Evolutionary conservation across 1,139 yeast species (phyloP).

Genomic region (Nakaseomyces nivariensis): DNA sequence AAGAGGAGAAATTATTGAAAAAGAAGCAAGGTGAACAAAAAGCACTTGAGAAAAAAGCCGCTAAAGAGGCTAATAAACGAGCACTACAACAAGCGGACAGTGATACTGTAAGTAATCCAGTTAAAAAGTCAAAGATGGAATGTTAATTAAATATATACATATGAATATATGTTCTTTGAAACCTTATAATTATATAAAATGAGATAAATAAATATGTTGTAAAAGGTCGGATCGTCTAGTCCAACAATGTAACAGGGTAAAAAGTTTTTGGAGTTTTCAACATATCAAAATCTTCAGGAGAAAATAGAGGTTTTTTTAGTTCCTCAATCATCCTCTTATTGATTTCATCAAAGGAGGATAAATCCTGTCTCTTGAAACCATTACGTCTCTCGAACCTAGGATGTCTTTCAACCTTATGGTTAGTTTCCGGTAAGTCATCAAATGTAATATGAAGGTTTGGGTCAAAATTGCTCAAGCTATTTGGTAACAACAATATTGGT

Average conservation of each 20-base stretch:
- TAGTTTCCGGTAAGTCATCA: neutral
- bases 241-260: neutral
- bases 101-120: neutral
- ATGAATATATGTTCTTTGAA: neutral
- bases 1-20: slow-evolving; percentile 15
- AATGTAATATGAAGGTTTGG: neutral
- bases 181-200: no score
- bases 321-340: neutral
- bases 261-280: neutral
- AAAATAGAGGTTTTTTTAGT: neutral
- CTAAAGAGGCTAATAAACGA: neutral
- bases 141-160: neutral
- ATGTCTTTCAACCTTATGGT: no score
- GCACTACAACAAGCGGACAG: neutral
- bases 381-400: neutral
- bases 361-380: neutral
- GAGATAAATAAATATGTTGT: no score
- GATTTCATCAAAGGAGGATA: neutral
- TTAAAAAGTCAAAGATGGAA: neutral
- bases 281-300: neutral
- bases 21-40: slow-evolving; percentile 9
- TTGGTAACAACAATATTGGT: neutral
- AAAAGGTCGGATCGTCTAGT: neutral
- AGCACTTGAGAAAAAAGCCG: neutral
- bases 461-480: neutral